phyloP scores from a whole-genome alignment of 1,139 yeast genomes.

The Martiniozyma asiatica region DNA sequence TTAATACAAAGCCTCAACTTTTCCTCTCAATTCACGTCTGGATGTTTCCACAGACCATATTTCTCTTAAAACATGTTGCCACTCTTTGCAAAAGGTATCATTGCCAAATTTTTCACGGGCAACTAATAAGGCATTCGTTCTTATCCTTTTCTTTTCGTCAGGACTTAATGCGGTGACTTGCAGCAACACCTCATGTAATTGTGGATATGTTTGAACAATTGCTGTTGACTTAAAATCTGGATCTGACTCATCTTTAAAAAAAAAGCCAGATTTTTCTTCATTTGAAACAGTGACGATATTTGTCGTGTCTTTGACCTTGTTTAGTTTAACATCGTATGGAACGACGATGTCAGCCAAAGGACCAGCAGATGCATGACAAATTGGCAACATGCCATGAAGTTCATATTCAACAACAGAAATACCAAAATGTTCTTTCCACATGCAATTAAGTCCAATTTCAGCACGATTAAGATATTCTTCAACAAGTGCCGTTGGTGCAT shows the following conservation, averaged over 20 bases:
- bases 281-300: constrained; percentile 4
- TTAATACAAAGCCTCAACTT: no score
- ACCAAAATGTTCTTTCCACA: constrained; percentile 99
- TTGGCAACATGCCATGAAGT: constrained; percentile 77
- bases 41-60: neutral
- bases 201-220: constrained; percentile 19
- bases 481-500: constrained; percentile 61
- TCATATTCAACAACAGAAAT: constrained; percentile 93
- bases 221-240: constrained; percentile 30
- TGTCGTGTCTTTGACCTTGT: constrained; percentile 3
- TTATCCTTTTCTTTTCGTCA: constrained; percentile 29
- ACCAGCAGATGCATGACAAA: constrained; percentile 92
- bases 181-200: constrained; percentile 38
- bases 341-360: constrained; percentile 79
- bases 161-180: constrained; percentile 30
- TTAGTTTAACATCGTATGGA: constrained; percentile 27
- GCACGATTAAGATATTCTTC: constrained; percentile 42
- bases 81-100: constrained; percentile 41
- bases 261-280: constrained; percentile 41
- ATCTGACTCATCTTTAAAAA: constrained; percentile 60
- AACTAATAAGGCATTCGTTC: constrained; percentile 39
- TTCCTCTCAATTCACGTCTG: constrained; percentile 27
- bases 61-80: constrained; percentile 29
- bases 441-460: constrained; percentile 78
- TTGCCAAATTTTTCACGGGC: constrained; percentile 59